Base-by-base conservation (phyloP, 371 early-diverging fungal genomes). In the Chytridium lagenaria region DNA sequence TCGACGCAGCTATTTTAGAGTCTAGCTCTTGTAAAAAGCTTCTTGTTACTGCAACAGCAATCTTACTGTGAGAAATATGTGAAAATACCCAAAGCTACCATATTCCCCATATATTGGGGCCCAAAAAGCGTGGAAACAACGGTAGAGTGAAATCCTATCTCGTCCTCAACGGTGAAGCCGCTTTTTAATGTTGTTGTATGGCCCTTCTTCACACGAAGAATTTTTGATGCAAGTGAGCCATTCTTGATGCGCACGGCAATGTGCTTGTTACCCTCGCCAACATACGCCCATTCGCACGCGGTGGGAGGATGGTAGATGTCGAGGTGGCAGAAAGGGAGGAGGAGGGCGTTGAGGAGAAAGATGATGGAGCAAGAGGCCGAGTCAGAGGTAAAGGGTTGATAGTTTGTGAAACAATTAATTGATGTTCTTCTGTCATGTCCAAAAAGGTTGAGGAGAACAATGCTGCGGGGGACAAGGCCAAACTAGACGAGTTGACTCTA, bases 401-500 rank as follows among this genome's bases (percentile, higher is more conserved):
- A n/a, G n/a, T n/a, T n/a, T n/a, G n/a, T n/a, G n/a, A n/a, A n/a
- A n/a, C n/a, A n/a, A n/a, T n/a, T n/a, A n/a, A n/a, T n/a, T n/a
- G n/a, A n/a, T n/a, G n/a, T n/a, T n/a, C 44, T 19, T 44, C 44
- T 44, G 44, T 44, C 44, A 44, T 44, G 44, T 44, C 44, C 44
- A 44, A 44, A 44, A 44, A 44, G 44, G 44, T 19, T 19, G 44
- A 44, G 12, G 44, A 44, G 19, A 19, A 7, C 12, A 44, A 44
- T 19, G 19, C 7, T 44, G 44, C 44, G 12, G n/a, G n/a, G n/a
- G 44, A 44, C 44, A 44, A 19, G 19, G 44, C 12, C 44, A 44
- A 44, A 19, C 7, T 44, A 44, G 81, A 81, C 59, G 79, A 79
- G 38, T 50, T 74, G 16, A 78, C 80, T 31, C 68, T 83, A 1